Percentiles rank a stretch among this genome's conserved stretches.
These are phyloP conservation scores for Botrytis pseudocinerea DNA, from an alignment of 2,329 filamentous ascomycete genomes.

Conservation along the genomic window DNA sequence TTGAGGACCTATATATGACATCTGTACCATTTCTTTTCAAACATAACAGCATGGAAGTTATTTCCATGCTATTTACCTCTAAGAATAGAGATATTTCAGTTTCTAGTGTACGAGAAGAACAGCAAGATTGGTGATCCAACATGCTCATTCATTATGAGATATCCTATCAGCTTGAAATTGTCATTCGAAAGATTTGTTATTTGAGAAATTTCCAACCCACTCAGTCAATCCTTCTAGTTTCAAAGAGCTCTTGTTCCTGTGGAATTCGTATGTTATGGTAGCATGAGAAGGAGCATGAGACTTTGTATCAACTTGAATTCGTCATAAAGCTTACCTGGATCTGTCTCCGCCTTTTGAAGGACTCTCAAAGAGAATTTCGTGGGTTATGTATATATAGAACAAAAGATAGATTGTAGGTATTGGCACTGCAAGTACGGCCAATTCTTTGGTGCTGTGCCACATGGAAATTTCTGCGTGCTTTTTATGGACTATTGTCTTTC, in stretches of 20 bases:
- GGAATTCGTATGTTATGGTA: background rate
- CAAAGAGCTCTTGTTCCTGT: background rate
- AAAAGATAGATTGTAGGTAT: background rate
- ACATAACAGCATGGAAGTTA: background rate
- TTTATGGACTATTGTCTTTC: background rate
- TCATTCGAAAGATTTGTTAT: background rate
- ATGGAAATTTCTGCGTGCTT: background rate
- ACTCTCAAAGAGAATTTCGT: accelerated
- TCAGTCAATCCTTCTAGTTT: background rate
- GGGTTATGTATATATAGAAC: background rate
- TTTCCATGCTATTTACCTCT: background rate
- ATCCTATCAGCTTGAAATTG: background rate
- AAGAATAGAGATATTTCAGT: background rate
- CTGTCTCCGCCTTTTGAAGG: background rate
- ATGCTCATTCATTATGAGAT: background rate
- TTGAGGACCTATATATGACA: background rate
- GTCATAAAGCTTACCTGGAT: no score
- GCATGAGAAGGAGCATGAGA: background rate
- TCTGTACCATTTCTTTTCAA: background rate
- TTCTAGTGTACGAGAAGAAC: background rate
- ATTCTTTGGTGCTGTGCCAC: background rate
- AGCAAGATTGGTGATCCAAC: background rate
- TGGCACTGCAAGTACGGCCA: background rate
- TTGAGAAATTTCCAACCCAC: background rate
- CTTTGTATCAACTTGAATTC: background rate